Evolutionary conservation across 495 filamentous ascomycete genomes (phyloP).

Genomic region (Thermothielavioides terrestris): DNA sequence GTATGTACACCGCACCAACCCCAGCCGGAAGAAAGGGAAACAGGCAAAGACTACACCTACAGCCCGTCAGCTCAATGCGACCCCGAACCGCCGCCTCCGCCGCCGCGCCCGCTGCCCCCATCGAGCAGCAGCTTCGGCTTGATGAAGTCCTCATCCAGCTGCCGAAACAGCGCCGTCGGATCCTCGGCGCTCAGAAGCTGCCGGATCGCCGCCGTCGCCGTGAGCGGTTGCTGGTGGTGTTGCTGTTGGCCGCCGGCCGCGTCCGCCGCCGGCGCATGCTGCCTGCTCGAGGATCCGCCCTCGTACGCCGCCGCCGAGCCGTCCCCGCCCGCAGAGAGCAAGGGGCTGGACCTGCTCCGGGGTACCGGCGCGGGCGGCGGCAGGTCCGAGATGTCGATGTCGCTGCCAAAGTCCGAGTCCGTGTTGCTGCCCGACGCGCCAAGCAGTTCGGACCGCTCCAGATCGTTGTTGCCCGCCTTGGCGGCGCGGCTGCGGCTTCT

Average conservation of each 20-base stretch:
- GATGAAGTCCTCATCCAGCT: constrained; percentile 92
- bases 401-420: constrained; percentile 54
- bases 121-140: constrained; percentile 89
- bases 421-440: constrained; percentile 48
- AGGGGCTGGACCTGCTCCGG: constrained; percentile 46
- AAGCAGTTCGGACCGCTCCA: constrained; percentile 60
- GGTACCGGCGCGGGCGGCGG: constrained; percentile 46
- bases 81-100: constrained; percentile 11
- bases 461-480: constrained; percentile 32
- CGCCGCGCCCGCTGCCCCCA: constrained; percentile 30
- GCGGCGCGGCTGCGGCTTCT: constrained; percentile 34
- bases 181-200: constrained; percentile 66
- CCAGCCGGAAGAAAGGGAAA: too few species aligned
- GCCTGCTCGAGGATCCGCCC: not conserved
- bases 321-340: constrained; percentile 27
- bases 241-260: constrained; percentile 22
- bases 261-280: not conserved
- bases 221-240: constrained; percentile 45
- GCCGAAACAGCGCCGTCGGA: constrained; percentile 82
- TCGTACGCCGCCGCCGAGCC: not conserved
- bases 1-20: too few species aligned
- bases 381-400: constrained; percentile 56
- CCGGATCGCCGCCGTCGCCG: constrained; percentile 61
- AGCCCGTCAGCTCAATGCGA: not conserved
- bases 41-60: not conserved